Evolutionary conservation across 140 eudicot species (phyloP).

Genomic region (Ambrosia hybrid): DNA sequence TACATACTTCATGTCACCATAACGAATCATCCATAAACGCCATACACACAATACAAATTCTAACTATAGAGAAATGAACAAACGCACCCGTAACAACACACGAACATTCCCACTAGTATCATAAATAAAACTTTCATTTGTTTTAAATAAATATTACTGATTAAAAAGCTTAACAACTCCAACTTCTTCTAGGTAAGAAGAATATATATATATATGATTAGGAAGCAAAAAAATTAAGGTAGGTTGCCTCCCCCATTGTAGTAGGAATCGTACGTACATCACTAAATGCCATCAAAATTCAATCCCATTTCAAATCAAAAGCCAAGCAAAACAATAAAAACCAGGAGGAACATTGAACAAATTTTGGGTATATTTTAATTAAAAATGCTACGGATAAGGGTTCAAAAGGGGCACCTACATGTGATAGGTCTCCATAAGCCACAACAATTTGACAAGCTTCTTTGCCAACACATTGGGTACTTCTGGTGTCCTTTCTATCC

Average conservation of each 20-base stretch:
- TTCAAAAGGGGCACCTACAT: conserved; percentile 24
- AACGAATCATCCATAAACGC: too few relatives aligned
- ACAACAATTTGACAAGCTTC: conserved; percentile 22
- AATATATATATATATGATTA: neutral
- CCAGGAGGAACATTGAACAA: conserved; percentile 36
- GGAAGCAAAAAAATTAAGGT: neutral
- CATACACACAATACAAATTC: too few relatives aligned
- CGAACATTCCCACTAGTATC: too few relatives aligned
- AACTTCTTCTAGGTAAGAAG: neutral
- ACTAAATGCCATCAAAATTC: conserved; percentile 19
- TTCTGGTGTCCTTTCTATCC: conserved; percentile 20
- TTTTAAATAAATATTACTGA: neutral
- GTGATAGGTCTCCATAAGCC: conserved; percentile 36
- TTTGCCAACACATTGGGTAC: conserved; percentile 31
- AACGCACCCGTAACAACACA: too few relatives aligned
- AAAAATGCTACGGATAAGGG: conserved; percentile 19
- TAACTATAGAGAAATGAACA: too few relatives aligned
- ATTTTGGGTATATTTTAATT: neutral
- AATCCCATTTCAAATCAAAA: conserved; percentile 18
- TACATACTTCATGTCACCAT: too few relatives aligned
- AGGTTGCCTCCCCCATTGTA: conserved; percentile 17
- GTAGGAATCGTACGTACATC: conserved; percentile 24
- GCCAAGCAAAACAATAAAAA: conserved; percentile 26
- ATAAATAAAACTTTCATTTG: too few relatives aligned
- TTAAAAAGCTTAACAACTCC: neutral